Conservation (phyloP, 371 early-diverging fungal genomes). For the Mortierella sp. region DNA sequence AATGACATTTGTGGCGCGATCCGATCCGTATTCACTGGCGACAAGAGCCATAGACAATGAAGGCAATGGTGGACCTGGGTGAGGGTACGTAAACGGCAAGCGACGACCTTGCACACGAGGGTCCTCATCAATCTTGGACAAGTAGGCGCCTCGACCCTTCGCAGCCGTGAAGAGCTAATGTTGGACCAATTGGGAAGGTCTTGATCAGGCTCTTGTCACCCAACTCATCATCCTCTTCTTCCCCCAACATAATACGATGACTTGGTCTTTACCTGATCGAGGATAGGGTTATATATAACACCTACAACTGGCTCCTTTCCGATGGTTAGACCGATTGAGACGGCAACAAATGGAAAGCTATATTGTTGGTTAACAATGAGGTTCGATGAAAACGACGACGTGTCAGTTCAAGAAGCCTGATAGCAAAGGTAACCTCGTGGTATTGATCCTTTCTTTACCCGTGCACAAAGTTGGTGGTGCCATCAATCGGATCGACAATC, state of each 20-base stretch:
- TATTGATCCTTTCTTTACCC: no score
- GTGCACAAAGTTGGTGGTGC: slow-evolving; percentile 93
- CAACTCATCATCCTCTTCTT: no score
- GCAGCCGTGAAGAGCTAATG: slow-evolving; percentile 68
- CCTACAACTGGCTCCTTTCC: slow-evolving; percentile 83
- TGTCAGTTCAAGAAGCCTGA: no score
- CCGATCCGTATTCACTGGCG: slow-evolving; percentile 87
- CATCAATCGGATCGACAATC: slow-evolving; percentile 94
- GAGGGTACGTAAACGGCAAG: slow-evolving; percentile 66
- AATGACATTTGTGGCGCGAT: slow-evolving; percentile 67
- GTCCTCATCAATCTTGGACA: slow-evolving; percentile 59
- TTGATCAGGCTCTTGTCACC: no score
- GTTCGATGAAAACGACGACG: not conserved
- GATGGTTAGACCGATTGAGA: slow-evolving; percentile 86
- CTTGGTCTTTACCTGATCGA: slow-evolving; percentile 69
- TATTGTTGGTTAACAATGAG: not conserved
- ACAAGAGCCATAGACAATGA: slow-evolving; percentile 77
- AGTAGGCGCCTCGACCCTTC: slow-evolving; percentile 74
- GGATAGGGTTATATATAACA: slow-evolving; percentile 91
- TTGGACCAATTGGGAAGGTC: no score
- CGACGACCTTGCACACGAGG: slow-evolving; percentile 53
- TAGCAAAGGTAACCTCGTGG: no score
- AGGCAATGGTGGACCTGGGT: slow-evolving; percentile 65
- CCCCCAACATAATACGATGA: not conserved
- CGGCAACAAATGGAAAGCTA: slow-evolving; percentile 86